phyloP scores from a whole-genome alignment of 495 filamentous ascomycete species.

The Lentithecium fluviatile region DNA sequence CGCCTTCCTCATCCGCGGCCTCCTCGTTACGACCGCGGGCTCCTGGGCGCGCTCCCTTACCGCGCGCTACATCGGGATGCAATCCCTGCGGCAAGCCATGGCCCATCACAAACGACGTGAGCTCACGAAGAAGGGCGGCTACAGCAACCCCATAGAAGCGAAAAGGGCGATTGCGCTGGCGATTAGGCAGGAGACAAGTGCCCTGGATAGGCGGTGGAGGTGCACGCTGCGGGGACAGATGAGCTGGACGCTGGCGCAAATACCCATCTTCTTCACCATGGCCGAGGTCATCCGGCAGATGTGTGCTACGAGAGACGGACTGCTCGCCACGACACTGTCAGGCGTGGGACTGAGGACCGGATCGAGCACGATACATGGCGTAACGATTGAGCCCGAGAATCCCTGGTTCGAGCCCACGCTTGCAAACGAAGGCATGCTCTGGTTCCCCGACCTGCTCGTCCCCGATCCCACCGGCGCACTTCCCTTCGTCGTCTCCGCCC shows the following conservation, averaged over 20 bases:
- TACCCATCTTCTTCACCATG: slow-evolving; percentile 68
- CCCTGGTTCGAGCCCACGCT: slow-evolving; percentile 55
- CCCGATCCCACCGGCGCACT: slow-evolving; percentile 69
- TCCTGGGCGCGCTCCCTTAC: not conserved
- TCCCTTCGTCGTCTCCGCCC: slow-evolving; percentile 20
- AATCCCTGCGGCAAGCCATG: slow-evolving; percentile 37
- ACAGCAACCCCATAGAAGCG: slow-evolving; percentile 47
- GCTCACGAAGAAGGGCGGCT: slow-evolving; percentile 43
- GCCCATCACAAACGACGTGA: slow-evolving; percentile 36
- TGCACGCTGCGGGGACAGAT: slow-evolving; percentile 18
- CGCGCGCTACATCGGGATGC: slow-evolving; percentile 9
- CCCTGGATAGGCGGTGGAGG: slow-evolving; percentile 34
- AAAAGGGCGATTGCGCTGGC: not conserved
- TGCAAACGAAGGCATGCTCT: slow-evolving; percentile 68
- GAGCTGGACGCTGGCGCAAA: slow-evolving; percentile 45
- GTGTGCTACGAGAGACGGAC: slow-evolving; percentile 55
- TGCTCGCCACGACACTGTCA: slow-evolving; percentile 49
- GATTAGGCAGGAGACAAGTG: slow-evolving; percentile 1
- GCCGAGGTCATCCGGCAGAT: slow-evolving; percentile 68
- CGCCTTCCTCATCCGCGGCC: slow-evolving; percentile 27
- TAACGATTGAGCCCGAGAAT: not conserved
- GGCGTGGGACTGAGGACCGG: not conserved
- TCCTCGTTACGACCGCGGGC: slow-evolving; percentile 15
- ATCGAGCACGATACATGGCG: not conserved
- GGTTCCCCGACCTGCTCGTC: slow-evolving; percentile 74